Conservation (phyloP, 164 flowering plant genomes). For the Chimonanthus salicifolius region DNA sequence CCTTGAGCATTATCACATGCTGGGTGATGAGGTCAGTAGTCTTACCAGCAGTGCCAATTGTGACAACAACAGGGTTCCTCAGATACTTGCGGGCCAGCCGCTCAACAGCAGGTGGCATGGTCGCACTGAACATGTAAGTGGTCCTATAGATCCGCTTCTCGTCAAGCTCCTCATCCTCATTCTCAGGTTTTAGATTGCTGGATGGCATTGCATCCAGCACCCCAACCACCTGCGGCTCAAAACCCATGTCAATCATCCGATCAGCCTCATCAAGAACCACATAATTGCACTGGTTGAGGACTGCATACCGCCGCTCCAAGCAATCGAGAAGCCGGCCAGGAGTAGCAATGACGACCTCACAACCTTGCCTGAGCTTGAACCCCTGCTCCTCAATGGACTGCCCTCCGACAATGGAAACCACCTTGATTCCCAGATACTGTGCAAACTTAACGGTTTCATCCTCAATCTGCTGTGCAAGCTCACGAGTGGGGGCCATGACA, state of each 20-base stretch:
- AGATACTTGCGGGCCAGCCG: constrained; percentile 85
- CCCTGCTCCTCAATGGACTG: constrained; percentile 91
- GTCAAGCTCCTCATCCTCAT: constrained; percentile 93
- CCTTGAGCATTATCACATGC: constrained; percentile 71
- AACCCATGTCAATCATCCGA: constrained; percentile 95
- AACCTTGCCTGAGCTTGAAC: constrained; percentile 72
- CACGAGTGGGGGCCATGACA: constrained; percentile 93
- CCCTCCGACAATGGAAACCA: constrained; percentile 87
- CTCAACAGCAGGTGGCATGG: constrained; percentile 93
- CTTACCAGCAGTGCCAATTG: constrained; percentile 90
- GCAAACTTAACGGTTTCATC: constrained; percentile 89
- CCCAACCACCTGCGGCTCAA: constrained; percentile 85
- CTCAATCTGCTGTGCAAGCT: constrained; percentile 90
- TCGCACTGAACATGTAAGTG: constrained; percentile 94
- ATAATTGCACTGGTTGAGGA: constrained; percentile 77
- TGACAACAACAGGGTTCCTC: constrained; percentile 91
- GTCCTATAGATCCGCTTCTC: constrained; percentile 80
- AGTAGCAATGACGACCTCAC: constrained; percentile 87
- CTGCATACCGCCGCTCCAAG: constrained; percentile 72
- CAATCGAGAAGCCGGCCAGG: constrained; percentile 86
- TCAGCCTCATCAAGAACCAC: constrained; percentile 97
- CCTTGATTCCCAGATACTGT: constrained; percentile 68
- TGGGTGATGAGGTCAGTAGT: constrained; percentile 75
- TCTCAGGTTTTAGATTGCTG: constrained; percentile 84
- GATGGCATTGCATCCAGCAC: constrained; percentile 94